phyloP scores from a whole-genome alignment of 192 early-diverging fungal genomes.

The Coemansia sp. region DNA sequence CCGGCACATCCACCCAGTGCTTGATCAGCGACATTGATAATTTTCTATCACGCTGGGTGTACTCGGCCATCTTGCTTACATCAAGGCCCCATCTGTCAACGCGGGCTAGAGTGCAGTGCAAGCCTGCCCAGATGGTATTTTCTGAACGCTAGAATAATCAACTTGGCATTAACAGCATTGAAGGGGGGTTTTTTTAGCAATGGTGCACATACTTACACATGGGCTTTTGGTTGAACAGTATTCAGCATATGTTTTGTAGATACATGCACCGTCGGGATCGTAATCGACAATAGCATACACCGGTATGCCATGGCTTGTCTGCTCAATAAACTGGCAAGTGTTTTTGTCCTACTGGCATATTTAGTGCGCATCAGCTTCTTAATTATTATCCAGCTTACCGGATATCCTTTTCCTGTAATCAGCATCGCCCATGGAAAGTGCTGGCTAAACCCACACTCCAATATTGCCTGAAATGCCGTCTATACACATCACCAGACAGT shows the following conservation, averaged over 20 bases:
- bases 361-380: neutral
- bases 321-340: slow-evolving; percentile 28
- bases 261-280: slow-evolving; percentile 48
- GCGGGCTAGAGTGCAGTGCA: slow-evolving; percentile 30
- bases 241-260: slow-evolving; percentile 42
- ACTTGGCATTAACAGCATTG: neutral
- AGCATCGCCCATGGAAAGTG: slow-evolving; percentile 27
- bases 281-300: slow-evolving; percentile 36
- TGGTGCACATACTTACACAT: neutral
- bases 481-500: slow-evolving; percentile 4
- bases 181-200: neutral
- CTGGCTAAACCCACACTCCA: slow-evolving; percentile 32
- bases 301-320: slow-evolving; percentile 2
- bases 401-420: slow-evolving; percentile 44
- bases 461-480: slow-evolving; percentile 39
- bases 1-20: slow-evolving; percentile 12
- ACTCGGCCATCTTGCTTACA: slow-evolving; percentile 19
- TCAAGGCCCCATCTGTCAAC: slow-evolving; percentile 35
- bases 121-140: slow-evolving; percentile 33
- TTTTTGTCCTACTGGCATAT: slow-evolving; percentile 31
- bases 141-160: slow-evolving; percentile 11
- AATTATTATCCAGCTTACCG: slow-evolving; percentile 23
- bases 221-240: neutral
- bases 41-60: slow-evolving; percentile 26
- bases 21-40: slow-evolving; percentile 26